Conservation (phyloP, 2,329 filamentous ascomycete species). For the Metarhizium album region DNA sequence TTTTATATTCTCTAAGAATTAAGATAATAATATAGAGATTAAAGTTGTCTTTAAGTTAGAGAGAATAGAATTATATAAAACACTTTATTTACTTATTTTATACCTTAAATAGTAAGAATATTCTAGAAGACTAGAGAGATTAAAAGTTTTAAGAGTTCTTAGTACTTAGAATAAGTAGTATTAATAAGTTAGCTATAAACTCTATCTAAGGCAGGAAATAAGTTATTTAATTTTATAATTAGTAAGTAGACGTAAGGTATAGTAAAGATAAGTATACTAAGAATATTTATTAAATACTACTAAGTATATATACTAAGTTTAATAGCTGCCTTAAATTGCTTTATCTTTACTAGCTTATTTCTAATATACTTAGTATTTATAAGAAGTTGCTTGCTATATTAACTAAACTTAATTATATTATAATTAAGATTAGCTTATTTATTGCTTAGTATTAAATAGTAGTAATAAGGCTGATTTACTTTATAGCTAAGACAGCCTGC, state of each 20-base stretch:
- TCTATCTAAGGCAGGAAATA: background rate
- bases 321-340: background rate
- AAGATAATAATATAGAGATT: background rate
- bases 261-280: background rate
- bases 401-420: background rate
- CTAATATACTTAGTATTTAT: background rate
- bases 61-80: background rate
- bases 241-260: too few species aligned
- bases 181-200: background rate
- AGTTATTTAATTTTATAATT: too few species aligned
- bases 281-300: background rate
- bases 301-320: slow-evolving; percentile 1
- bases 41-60: background rate
- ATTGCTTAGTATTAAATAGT: background rate
- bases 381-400: background rate
- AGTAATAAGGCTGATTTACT: background rate
- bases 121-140: background rate
- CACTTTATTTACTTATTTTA: background rate
- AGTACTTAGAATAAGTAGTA: background rate
- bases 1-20: slow-evolving; percentile 3
- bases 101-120: background rate
- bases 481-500: background rate
- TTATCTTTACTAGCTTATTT: background rate
- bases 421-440: background rate
- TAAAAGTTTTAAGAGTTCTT: background rate